Evolutionary conservation across 163 green algal genomes (phyloP).

Genomic region (Picocystis sp.): DNA sequence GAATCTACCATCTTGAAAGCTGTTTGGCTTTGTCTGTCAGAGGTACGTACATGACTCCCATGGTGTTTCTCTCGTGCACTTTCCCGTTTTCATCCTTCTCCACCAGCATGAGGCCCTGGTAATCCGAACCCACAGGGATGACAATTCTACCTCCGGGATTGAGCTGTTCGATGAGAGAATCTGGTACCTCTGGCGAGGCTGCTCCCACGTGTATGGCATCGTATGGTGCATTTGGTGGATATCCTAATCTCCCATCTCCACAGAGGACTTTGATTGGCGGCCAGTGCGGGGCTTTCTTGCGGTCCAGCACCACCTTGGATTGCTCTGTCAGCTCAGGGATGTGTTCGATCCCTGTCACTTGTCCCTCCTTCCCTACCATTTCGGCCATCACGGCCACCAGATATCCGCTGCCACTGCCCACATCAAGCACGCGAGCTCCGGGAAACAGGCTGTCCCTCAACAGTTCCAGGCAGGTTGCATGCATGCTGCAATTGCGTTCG

Average conservation of each 20-base stretch:
- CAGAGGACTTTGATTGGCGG: slow-evolving; percentile 13
- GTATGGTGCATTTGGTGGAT: slow-evolving; percentile 27
- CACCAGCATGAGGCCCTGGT: slow-evolving; percentile 24
- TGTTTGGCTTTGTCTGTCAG: too few relatives aligned
- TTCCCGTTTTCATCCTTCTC: too few relatives aligned
- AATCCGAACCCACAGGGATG: slow-evolving; percentile 43
- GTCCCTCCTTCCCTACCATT: slow-evolving; percentile 28
- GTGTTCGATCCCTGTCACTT: slow-evolving; percentile 49
- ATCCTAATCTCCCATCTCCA: slow-evolving; percentile 24
- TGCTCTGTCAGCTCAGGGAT: slow-evolving; percentile 19
- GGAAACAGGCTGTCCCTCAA: slow-evolving; percentile 28
- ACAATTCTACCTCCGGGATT: slow-evolving; percentile 56
- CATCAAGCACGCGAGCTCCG: slow-evolving; percentile 37
- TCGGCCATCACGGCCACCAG: slow-evolving; percentile 35
- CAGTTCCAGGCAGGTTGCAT: slow-evolving; percentile 49
- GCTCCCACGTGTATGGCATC: slow-evolving; percentile 77
- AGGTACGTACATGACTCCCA: too few relatives aligned
- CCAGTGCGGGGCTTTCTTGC: slow-evolving; percentile 1
- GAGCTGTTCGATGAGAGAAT: slow-evolving; percentile 47
- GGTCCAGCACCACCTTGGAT: slow-evolving; percentile 8
- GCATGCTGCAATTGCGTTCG: slow-evolving; percentile 24
- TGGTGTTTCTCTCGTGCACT: too few relatives aligned
- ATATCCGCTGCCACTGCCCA: slow-evolving; percentile 45
- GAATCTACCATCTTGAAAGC: too few relatives aligned
- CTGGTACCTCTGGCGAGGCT: slow-evolving; percentile 39